These are phyloP conservation scores for Stylonectria norvegica DNA, from an alignment of 2,329 filamentous ascomycete genomes.

Conservation along the genomic window DNA sequence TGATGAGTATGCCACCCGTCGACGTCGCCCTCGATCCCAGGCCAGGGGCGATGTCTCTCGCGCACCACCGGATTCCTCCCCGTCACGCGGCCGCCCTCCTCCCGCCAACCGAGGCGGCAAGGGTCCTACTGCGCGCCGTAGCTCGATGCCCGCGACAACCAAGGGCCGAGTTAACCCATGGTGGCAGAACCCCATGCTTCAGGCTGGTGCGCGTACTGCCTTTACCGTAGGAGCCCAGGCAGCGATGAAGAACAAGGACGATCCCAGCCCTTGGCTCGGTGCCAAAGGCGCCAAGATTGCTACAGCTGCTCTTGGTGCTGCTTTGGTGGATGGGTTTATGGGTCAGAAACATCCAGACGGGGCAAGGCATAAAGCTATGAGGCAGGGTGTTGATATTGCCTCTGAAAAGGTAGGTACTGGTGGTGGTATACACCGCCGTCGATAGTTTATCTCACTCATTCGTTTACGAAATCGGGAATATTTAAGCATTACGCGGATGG, in stretches of 20 bases:
- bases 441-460: too few species aligned
- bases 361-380: constrained; percentile 24
- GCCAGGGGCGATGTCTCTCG: constrained; percentile 16
- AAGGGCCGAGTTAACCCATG: constrained; percentile 24
- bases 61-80: constrained; percentile 10
- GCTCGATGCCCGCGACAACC: constrained; percentile 32
- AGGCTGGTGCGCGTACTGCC: constrained; percentile 45
- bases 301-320: constrained; percentile 47
- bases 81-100: constrained; percentile 24
- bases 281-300: constrained; percentile 48
- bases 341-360: constrained; percentile 31
- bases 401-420: constrained; percentile 10
- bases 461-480: too few species aligned
- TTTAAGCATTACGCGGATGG: too few species aligned
- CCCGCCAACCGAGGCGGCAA: constrained; percentile 11
- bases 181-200: constrained; percentile 38
- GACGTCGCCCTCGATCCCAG: constrained; percentile 24
- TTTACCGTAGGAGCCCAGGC: constrained; percentile 48
- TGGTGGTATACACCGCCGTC: too few species aligned
- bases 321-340: constrained; percentile 46
- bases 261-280: constrained; percentile 45
- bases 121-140: constrained; percentile 23
- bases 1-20: constrained; percentile 8
- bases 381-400: constrained; percentile 24
- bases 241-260: constrained; percentile 44